phyloP scores from a whole-genome alignment of 495 filamentous ascomycete genomes.

The Xylaria sp. region DNA sequence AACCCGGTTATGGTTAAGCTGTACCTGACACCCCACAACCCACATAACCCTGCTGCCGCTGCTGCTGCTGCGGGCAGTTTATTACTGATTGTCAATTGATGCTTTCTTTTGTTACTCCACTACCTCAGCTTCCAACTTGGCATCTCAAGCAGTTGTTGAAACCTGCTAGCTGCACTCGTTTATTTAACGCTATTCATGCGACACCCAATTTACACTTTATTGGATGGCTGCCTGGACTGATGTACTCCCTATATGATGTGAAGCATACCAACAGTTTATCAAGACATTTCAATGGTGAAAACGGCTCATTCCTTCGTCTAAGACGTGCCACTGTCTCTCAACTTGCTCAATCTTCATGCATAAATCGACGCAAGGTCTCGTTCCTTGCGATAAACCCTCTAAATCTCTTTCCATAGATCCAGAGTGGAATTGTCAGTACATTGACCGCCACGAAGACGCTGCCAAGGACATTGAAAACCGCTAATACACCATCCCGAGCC shows the following conservation, averaged over 20 bases:
- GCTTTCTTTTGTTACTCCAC: not conserved
- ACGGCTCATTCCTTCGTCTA: not conserved
- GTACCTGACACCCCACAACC: conserved; percentile 10
- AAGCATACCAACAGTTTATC: not conserved
- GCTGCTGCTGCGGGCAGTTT: conserved; percentile 3
- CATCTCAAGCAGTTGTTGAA: not conserved
- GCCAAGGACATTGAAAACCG: conserved; percentile 61
- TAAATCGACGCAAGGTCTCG: conserved; percentile 53
- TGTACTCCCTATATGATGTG: too few species aligned
- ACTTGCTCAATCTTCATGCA: conserved; percentile 51
- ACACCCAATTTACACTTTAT: not conserved
- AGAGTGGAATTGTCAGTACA: conserved; percentile 59
- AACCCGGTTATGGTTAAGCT: not conserved
- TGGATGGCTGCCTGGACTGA: not conserved
- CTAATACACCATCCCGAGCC: conserved; percentile 50
- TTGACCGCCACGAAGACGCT: conserved; percentile 54
- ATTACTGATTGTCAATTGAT: not conserved
- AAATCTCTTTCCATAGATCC: conserved; percentile 61
- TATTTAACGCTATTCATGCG: not conserved
- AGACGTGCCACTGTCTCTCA: not conserved
- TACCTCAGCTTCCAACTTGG: not conserved
- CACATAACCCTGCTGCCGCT: not conserved
- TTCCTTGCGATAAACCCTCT: conserved; percentile 55
- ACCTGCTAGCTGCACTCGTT: not conserved
- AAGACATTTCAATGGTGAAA: not conserved